A percentile compares a stretch with the other conserved stretches of the same genome.
phyloP scores from a whole-genome alignment of 371 early-diverging fungal genomes.

The Mortierella sp. region DNA sequence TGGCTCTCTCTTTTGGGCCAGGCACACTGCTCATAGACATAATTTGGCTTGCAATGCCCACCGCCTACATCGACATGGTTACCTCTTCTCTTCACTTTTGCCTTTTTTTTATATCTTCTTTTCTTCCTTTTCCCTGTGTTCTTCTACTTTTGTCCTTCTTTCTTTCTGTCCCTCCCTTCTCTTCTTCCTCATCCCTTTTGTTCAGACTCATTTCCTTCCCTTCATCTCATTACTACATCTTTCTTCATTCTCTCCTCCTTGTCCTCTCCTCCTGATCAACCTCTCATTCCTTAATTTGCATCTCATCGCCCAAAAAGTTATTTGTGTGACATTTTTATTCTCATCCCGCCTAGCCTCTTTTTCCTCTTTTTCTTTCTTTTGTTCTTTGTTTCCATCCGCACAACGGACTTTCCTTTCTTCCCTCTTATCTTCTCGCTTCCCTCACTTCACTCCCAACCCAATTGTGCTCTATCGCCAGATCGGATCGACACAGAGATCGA shows the following conservation, averaged over 20 bases:
- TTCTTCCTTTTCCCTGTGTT: background rate
- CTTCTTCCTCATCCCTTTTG: background rate
- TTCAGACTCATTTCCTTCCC: background rate
- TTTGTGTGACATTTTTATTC: too few relatives aligned
- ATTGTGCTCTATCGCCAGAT: too few relatives aligned
- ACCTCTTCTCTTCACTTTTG: background rate
- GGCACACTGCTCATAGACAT: too few relatives aligned
- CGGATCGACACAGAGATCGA: too few relatives aligned
- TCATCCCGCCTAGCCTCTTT: background rate
- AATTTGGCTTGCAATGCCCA: too few relatives aligned
- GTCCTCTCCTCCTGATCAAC: background rate
- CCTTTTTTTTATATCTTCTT: background rate
- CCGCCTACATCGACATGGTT: too few relatives aligned
- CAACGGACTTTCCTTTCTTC: background rate
- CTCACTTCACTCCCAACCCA: background rate
- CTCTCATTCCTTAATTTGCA: background rate
- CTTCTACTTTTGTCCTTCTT: background rate
- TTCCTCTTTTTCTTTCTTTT: slow-evolving; percentile 1
- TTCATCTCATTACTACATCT: background rate
- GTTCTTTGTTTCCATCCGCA: background rate
- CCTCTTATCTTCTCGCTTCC: background rate
- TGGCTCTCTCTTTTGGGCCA: too few relatives aligned
- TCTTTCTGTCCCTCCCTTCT: background rate
- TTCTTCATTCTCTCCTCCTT: background rate
- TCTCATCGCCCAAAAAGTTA: too few relatives aligned